Conservation (phyloP, 208 protist species). For the Phytomonas sp. region DNA sequence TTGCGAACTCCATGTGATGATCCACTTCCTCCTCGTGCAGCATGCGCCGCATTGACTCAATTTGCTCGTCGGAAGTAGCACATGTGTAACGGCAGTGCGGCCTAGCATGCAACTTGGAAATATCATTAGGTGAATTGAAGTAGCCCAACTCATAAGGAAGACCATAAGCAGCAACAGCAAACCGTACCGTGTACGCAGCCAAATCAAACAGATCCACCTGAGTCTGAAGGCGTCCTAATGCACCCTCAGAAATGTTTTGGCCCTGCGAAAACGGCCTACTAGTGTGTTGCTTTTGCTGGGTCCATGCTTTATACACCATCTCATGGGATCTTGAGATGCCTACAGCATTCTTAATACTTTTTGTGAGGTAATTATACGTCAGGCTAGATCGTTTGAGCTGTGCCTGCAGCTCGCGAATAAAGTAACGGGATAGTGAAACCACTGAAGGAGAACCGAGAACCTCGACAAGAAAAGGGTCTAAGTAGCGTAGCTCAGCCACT, state of each 20-base stretch:
- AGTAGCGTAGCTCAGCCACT: conserved; percentile 44
- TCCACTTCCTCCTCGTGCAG: conserved; percentile 41
- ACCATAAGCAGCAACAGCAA: conserved; percentile 60
- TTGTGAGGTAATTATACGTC: conserved; percentile 8
- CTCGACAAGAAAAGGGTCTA: conserved; percentile 52
- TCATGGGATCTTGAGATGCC: conserved; percentile 6
- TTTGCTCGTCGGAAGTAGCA: conserved; percentile 58
- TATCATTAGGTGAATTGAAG: conserved; percentile 37
- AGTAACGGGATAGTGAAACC: conserved; percentile 14
- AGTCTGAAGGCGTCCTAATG: not conserved
- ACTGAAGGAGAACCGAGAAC: conserved; percentile 29
- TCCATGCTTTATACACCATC: conserved; percentile 12
- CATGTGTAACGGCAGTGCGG: conserved; percentile 57
- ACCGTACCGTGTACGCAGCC: conserved; percentile 48
- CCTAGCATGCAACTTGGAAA: conserved; percentile 38
- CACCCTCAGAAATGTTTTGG: not conserved
- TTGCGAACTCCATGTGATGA: conserved; percentile 43
- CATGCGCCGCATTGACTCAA: conserved; percentile 69
- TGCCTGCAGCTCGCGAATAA: conserved; percentile 25
- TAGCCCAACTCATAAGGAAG: conserved; percentile 75
- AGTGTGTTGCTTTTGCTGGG: conserved; percentile 8
- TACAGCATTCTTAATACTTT: not conserved
- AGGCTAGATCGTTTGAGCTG: conserved; percentile 34
- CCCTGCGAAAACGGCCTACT: conserved; percentile 1
- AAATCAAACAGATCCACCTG: conserved; percentile 21